A percentile compares a stretch with the other conserved stretches of the same genome.
Evolutionary conservation across 148 eudicot genomes (phyloP).

Genomic region (Cornus suecica): DNA sequence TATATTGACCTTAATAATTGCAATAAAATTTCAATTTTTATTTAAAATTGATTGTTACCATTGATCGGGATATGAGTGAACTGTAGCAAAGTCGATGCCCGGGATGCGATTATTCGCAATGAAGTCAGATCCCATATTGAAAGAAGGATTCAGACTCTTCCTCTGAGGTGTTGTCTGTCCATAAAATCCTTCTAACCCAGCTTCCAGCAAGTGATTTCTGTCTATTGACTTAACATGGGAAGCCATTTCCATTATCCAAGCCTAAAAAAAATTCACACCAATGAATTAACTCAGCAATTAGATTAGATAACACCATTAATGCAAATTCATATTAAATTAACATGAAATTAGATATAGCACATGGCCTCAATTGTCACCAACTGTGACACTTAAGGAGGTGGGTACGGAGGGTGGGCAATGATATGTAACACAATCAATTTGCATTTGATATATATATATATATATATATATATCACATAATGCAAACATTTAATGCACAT

Average conservation of each 20-base stretch:
- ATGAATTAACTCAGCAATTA: background rate
- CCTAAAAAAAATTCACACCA: slow-evolving; percentile 34
- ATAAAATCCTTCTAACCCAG: slow-evolving; percentile 92
- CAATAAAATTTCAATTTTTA: background rate
- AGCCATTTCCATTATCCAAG: slow-evolving; percentile 92
- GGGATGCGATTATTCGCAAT: slow-evolving; percentile 68
- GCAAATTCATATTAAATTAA: background rate
- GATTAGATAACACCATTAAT: background rate
- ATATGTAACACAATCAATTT: background rate
- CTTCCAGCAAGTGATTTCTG: slow-evolving; percentile 85
- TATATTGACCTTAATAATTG: background rate
- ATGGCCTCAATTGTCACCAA: background rate
- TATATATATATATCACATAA: background rate
- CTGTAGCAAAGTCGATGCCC: slow-evolving; percentile 83
- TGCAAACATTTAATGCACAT: background rate
- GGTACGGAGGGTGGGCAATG: background rate
- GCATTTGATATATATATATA: too few species aligned
- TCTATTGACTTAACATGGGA: slow-evolving; percentile 85
- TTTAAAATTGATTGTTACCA: slow-evolving; percentile 42
- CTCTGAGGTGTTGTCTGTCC: slow-evolving; percentile 65
- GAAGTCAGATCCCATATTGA: slow-evolving; percentile 82
- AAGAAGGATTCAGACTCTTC: slow-evolving; percentile 49
- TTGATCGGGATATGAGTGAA: slow-evolving; percentile 87
- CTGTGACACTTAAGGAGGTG: background rate
- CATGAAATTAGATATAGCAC: background rate